Evolutionary conservation across 164 flowering plant species (phyloP).

Genomic region (Magnolia changhungtana): DNA sequence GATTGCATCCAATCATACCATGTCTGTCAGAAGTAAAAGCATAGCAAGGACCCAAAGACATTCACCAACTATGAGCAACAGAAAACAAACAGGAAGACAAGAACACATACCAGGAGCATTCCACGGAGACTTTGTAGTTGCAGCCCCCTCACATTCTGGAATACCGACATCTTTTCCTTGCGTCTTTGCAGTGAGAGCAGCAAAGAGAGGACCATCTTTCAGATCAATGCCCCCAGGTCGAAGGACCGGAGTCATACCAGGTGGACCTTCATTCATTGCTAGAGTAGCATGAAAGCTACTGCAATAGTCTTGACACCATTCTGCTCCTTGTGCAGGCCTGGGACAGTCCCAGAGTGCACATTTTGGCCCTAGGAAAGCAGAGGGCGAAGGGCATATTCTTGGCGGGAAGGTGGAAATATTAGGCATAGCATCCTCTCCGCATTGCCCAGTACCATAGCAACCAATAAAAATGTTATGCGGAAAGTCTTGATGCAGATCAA

Average conservation of each 20-base stretch:
- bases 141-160: conserved; percentile 99
- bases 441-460: conserved; percentile 30
- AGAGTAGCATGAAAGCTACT: conserved; percentile 75
- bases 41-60: background rate
- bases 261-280: conserved; percentile 89
- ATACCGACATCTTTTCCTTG: conserved; percentile 91
- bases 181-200: conserved; percentile 86
- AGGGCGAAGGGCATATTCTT: conserved; percentile 70
- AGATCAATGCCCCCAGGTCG: conserved; percentile 98
- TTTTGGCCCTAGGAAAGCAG: conserved; percentile 96
- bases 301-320: conserved; percentile 86
- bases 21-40: background rate
- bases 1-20: background rate
- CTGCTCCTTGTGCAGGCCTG: conserved; percentile 82
- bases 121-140: conserved; percentile 98
- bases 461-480: conserved; percentile 42
- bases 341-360: conserved; percentile 99
- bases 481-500: conserved; percentile 58
- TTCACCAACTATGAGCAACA: background rate
- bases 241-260: conserved; percentile 88
- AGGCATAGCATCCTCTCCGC: conserved; percentile 42
- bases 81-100: background rate
- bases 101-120: conserved; percentile 85
- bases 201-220: conserved; percentile 86
- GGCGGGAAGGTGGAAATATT: conserved; percentile 48